Conservation (phyloP, 805 yeast genomes). For the Teunomyces atbi region DNA sequence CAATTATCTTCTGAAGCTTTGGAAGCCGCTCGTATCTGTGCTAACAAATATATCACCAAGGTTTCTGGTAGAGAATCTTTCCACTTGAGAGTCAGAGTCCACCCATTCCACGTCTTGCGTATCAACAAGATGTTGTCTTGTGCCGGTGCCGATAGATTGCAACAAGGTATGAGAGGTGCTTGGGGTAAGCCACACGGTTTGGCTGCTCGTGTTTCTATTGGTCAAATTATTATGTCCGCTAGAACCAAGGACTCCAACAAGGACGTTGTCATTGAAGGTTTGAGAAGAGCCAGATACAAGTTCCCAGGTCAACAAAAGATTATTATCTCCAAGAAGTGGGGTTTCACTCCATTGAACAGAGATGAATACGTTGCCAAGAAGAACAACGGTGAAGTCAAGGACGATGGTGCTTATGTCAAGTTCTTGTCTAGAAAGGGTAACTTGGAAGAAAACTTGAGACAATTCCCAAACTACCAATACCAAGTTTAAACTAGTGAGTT, state of each 20-base stretch:
- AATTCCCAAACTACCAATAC: slow-evolving; percentile 86
- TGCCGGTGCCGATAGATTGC: slow-evolving; percentile 99
- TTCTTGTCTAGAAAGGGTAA: slow-evolving; percentile 97
- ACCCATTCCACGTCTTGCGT: slow-evolving; percentile 99
- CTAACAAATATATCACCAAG: slow-evolving; percentile 98
- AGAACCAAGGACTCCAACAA: slow-evolving; percentile 98
- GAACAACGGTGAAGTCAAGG: slow-evolving; percentile 97
- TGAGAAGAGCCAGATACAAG: slow-evolving; percentile 99
- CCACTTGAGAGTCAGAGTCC: slow-evolving; percentile 99
- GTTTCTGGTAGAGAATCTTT: slow-evolving; percentile 97
- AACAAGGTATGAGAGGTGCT: slow-evolving; percentile 99
- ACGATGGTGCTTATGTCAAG: slow-evolving; percentile 99
- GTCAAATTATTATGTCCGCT: slow-evolving; percentile 96
- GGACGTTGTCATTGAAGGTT: slow-evolving; percentile 96
- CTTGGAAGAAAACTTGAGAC: slow-evolving; percentile 84
- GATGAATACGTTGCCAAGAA: slow-evolving; percentile 92
- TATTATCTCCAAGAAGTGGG: slow-evolving; percentile 99
- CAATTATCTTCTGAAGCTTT: slow-evolving; percentile 99
- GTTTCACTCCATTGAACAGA: slow-evolving; percentile 99
- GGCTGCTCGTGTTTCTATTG: slow-evolving; percentile 98
- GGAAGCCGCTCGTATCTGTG: slow-evolving; percentile 99
- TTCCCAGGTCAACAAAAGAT: slow-evolving; percentile 99
- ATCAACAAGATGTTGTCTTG: slow-evolving; percentile 99
- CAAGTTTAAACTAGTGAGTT: slow-evolving; percentile 32
- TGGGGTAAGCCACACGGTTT: slow-evolving; percentile 99